Base-by-base conservation (phyloP, 805 yeast species). In the Hermanozyma aechmeae region DNA sequence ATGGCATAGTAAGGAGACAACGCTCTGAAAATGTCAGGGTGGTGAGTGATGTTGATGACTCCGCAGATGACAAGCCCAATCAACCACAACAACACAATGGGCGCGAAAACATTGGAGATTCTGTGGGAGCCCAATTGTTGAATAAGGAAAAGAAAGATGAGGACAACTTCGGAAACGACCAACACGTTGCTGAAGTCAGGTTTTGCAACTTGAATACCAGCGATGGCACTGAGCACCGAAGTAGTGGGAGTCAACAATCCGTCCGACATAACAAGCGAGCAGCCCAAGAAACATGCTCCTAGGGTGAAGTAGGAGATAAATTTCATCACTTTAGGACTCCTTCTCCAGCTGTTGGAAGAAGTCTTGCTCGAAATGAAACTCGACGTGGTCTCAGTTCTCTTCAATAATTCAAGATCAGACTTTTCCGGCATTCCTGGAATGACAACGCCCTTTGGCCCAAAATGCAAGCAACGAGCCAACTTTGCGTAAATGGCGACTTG, bases 241-340 rank as follows among this genome's bases (percentile, higher is more conserved):
- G 78, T 72, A 2, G 79, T 73, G 15, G 81, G 81, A 2, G 80
- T 74, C 34, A 74, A 56, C 30, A 74, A 51, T 5, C 79, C 79
- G 48, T 74, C 79, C 6, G 76, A 68, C 22, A 74, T 50, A 13
- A 74, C 74, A 39, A 74, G 53, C 1, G 76, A 56, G 39, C 78
- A 71, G 2, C 79, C 79, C 16, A 72, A 31, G 34, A 73, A 70
- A 34, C 77, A 60, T 2, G 58, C 39, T 17, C 46, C 46, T 28
- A 65, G 36, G 19, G 58, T 61, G 31, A 55, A 42, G 22, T 35
- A 46, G 8, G 62, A 54, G 19, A 62, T 45, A 22, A 43, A 31
- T 32, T 45, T 47, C 18, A 49, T 45, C 27, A 62, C 39, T 1
- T 37, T 37, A 4, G 59, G 53, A 23, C 41, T 32, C 16, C 48